Conservation (phyloP, 495 filamentous ascomycete genomes). For the Tuber borchii region DNA sequence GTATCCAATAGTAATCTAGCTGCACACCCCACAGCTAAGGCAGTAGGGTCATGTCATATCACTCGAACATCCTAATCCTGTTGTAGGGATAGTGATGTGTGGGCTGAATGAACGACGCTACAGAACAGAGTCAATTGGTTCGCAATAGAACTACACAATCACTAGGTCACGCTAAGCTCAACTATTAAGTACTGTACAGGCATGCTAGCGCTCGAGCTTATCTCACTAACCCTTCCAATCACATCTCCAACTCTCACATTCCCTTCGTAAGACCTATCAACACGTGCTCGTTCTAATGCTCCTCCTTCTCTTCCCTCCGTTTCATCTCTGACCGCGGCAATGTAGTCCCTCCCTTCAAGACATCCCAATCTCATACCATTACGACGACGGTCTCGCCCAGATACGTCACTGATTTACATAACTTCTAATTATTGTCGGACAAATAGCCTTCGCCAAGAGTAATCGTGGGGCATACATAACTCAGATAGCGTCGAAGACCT, state of each 20-base stretch:
- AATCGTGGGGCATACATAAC: not conserved
- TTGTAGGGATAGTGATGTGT: not conserved
- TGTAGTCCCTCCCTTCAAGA: not conserved
- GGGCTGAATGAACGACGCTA: not conserved
- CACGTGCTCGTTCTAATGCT: not conserved
- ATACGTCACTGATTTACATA: slow-evolving; percentile 3
- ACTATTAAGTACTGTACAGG: not conserved
- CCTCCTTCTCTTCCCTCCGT: not conserved
- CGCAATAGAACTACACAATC: not conserved
- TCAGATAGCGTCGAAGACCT: not conserved
- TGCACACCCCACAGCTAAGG: not conserved
- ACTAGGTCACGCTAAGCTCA: not conserved
- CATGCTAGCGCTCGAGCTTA: not conserved
- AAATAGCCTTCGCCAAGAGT: slow-evolving; percentile 3
- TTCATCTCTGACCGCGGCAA: not conserved
- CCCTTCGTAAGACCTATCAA: not conserved
- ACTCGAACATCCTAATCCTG: not conserved
- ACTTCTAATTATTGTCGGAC: not conserved
- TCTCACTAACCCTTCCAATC: not conserved
- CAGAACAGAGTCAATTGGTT: not conserved
- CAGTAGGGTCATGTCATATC: not conserved
- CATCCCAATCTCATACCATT: not conserved
- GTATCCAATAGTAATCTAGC: not conserved
- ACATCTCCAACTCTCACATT: not conserved
- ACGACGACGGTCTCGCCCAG: not conserved